These are phyloP conservation scores for Fusarium ambrosium DNA, from an alignment of 2,329 filamentous ascomycete genomes.

Conservation along the genomic window DNA sequence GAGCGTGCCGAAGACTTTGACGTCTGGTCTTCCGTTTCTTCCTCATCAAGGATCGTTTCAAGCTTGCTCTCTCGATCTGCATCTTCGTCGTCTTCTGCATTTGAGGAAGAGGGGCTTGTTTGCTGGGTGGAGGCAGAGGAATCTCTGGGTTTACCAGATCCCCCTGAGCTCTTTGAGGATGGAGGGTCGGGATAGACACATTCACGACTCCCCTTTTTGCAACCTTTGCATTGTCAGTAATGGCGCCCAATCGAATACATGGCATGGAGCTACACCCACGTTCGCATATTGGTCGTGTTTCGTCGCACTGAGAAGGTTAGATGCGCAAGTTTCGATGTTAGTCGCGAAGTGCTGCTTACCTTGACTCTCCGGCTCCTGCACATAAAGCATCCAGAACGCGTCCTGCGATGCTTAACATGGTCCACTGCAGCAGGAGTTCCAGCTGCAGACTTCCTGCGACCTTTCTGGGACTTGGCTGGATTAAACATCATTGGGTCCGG, in stretches of 20 bases:
- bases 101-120: slow-evolving; percentile 67
- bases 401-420: slow-evolving; percentile 92
- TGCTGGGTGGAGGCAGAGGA: slow-evolving; percentile 53
- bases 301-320: slow-evolving; percentile 79
- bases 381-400: slow-evolving; percentile 92
- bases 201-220: slow-evolving; percentile 90
- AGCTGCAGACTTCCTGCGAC: slow-evolving; percentile 63
- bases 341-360: slow-evolving; percentile 57
- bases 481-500: slow-evolving; percentile 64
- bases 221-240: slow-evolving; percentile 68
- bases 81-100: slow-evolving; percentile 65
- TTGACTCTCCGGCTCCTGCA: slow-evolving; percentile 91
- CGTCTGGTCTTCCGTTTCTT: slow-evolving; percentile 59
- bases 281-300: slow-evolving; percentile 88
- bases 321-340: neutral
- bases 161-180: slow-evolving; percentile 55
- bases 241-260: neutral
- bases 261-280: slow-evolving; percentile 59
- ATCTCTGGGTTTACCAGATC: slow-evolving; percentile 55
- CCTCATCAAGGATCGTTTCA: slow-evolving; percentile 68
- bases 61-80: slow-evolving; percentile 59
- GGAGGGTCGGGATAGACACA: slow-evolving; percentile 88
- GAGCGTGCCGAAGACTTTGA: slow-evolving; percentile 33
- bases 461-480: slow-evolving; percentile 62
- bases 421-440: slow-evolving; percentile 64